Conservation (phyloP, 202 grass and related monocot species). For the Carex arenaria region DNA sequence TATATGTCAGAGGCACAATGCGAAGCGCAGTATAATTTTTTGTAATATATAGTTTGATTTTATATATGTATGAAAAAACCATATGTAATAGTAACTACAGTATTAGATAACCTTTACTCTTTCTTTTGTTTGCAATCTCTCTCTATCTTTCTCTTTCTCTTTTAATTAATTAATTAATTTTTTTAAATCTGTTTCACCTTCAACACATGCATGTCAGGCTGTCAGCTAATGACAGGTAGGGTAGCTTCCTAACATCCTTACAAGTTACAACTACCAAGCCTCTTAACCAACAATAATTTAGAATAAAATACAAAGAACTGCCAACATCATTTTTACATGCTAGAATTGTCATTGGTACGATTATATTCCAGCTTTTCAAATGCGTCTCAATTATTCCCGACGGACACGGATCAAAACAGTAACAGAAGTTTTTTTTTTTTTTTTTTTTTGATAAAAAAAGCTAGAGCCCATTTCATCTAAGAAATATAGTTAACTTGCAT, state of each 20-base stretch:
- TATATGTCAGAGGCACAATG: constrained; percentile 13
- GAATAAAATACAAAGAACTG: not conserved
- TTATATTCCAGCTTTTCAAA: not conserved
- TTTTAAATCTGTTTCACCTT: not conserved
- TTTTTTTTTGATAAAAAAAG: too few species aligned
- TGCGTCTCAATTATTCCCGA: not conserved
- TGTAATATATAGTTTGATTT: constrained; percentile 21
- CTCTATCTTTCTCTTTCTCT: not conserved
- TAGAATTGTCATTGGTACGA: not conserved
- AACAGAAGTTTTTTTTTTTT: not conserved
- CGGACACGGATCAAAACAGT: not conserved
- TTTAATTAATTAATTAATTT: not conserved
- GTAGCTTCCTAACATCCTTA: not conserved
- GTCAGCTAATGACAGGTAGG: not conserved
- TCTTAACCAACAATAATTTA: not conserved
- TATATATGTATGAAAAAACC: not conserved
- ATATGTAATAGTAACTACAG: not conserved
- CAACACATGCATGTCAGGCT: not conserved
- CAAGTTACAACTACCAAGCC: not conserved
- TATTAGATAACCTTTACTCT: not conserved
- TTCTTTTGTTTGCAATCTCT: not conserved
- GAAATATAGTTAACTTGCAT: too few species aligned
- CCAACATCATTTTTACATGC: not conserved
- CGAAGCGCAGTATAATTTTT: constrained; percentile 17
- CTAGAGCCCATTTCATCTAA: too few species aligned